Evolutionary conservation across 2,329 filamentous ascomycete species (phyloP).

Genomic region (Fusarium anguioides): DNA sequence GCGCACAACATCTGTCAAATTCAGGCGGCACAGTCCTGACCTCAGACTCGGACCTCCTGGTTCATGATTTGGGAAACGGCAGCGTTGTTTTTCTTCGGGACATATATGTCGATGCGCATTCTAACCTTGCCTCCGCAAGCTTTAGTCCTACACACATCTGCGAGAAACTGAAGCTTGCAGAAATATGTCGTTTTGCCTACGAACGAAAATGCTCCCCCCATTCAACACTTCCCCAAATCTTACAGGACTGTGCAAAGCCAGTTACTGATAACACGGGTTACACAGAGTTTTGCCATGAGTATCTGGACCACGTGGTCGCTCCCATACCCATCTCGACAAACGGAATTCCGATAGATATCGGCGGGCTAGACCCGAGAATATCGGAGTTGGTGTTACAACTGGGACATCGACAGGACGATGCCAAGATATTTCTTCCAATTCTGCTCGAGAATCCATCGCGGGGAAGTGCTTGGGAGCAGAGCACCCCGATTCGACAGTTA

Average conservation of each 20-base stretch:
- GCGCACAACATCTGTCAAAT: conserved; percentile 71
- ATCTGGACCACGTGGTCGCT: conserved; percentile 41
- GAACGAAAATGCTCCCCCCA: conserved; percentile 47
- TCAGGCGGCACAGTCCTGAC: conserved; percentile 73
- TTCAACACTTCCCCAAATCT: conserved; percentile 46
- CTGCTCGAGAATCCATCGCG: conserved; percentile 67
- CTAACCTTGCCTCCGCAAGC: conserved; percentile 39
- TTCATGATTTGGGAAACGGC: conserved; percentile 76
- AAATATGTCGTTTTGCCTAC: conserved; percentile 52
- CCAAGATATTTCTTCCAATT: conserved; percentile 72
- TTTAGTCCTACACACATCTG: conserved; percentile 54
- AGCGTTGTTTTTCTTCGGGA: conserved; percentile 76
- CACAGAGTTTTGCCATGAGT: conserved; percentile 49
- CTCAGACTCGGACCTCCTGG: conserved; percentile 86
- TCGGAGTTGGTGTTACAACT: conserved; percentile 54
- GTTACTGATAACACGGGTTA: conserved; percentile 41
- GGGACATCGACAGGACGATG: background rate
- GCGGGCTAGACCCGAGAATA: conserved; percentile 52
- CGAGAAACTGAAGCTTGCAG: conserved; percentile 55
- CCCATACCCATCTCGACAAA: conserved; percentile 26
- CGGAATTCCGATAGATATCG: conserved; percentile 28
- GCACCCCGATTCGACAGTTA: conserved; percentile 60
- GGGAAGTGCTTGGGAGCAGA: conserved; percentile 68
- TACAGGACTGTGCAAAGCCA: conserved; percentile 43
- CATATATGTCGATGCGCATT: conserved; percentile 56